Percentiles rank a stretch among this genome's conserved stretches.
These are phyloP conservation scores for Schizopora paradoxa DNA, from an alignment of 1,284 basidiomycete genomes.

Conservation along the genomic window DNA sequence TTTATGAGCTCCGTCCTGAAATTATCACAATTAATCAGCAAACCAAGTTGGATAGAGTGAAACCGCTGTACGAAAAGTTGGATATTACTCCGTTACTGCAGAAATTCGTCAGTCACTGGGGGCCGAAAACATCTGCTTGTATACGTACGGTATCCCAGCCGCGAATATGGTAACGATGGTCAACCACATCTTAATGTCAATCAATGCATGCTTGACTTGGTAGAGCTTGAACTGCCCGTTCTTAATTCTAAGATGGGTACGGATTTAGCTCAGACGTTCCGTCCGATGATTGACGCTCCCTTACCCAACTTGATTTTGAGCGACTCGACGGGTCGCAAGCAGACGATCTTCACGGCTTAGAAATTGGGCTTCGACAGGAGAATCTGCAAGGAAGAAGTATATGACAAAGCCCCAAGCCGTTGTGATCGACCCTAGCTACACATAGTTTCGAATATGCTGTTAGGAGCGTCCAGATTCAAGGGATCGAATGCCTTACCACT, in stretches of 20 bases:
- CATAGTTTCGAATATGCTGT: not conserved
- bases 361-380: constrained; percentile 12
- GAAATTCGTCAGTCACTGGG: not conserved
- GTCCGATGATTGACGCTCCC: too few relatives aligned
- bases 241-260: constrained; percentile 5
- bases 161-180: constrained; percentile 15
- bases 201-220: constrained; percentile 10
- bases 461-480: not conserved
- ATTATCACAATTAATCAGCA: not conserved
- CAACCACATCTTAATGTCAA: constrained; percentile 13
- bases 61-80: constrained; percentile 12
- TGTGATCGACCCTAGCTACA: constrained; percentile 12
- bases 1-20: constrained; percentile 14
- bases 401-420: constrained; percentile 9
- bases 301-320: constrained; percentile 13
- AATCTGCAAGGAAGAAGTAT: constrained; percentile 15
- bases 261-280: not conserved
- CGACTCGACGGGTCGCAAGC: constrained; percentile 8
- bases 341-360: constrained; percentile 10
- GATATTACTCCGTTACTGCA: constrained; percentile 13
- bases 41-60: not conserved
- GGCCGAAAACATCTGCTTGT: not conserved
- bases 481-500: constrained; percentile 3
- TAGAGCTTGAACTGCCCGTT: constrained; percentile 11
- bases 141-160: constrained; percentile 12